Evolutionary conservation across 1,284 basidiomycete genomes (phyloP), one percentile per base, ranked within the genome.

Genomic region (Cutaneotrichosporon dermatis): DNA sequence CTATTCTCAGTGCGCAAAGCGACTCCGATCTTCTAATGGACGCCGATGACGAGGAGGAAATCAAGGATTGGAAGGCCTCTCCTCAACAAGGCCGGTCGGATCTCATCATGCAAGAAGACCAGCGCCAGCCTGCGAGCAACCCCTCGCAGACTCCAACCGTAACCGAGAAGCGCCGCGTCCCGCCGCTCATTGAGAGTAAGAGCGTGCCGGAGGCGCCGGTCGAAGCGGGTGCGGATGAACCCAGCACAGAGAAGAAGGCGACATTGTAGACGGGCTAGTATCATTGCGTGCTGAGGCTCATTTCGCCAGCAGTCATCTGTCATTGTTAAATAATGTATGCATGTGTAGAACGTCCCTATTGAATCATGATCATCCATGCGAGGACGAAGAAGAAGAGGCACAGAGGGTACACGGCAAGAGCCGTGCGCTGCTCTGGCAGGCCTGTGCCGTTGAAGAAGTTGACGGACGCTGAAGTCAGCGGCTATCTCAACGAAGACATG

Each of bases 341-440:
- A 40, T 39, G 25, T 39, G 50, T 40, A 36, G 12, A 16, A 25
- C 25, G 25, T 25, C 25, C 33, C 52, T 44, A 90, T 73, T 92
- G 89, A 66, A 94, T 93, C 70, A 94, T 82, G 66, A 94, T 92
- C 91, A 94, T 93, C 91, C 91, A 93, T 11, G 90, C 89, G 39
- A 94, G 68, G 34, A 82, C 75, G 66, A 81, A 81, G 72, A 80
- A 82, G 68, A 82, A 80, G 50, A 82, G 66, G 58, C 92, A 81
- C 49, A 95, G 80, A 16, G 93, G 93, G 77, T 96, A 97, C 69
- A 96, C 92, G 35, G 93, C 93, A 42, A 97, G 84, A 58, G 93
- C 76, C 54, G 91, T 89, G 41, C 92, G 84, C 64, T 89, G 88
- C 66, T 87, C 88, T 62, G 92, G 90, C 64, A 97, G 88, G 79